Conservation (phyloP, 768 basidiomycete species). For the Glaciozyma martinii region DNA sequence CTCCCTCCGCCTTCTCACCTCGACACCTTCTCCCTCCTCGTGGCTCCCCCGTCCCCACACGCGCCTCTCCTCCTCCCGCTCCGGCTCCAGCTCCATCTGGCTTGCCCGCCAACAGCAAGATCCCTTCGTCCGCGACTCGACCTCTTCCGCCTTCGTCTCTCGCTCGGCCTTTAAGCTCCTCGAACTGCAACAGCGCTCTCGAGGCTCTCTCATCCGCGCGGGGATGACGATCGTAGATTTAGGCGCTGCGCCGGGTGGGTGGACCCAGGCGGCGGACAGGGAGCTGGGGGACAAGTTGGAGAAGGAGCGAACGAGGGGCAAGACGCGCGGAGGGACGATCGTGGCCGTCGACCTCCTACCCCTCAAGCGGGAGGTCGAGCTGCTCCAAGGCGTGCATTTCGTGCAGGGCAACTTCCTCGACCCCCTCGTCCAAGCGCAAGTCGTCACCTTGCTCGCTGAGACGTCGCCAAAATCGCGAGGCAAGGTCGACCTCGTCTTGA, state of each 20-base stretch:
- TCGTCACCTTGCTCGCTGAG: constrained; percentile 40
- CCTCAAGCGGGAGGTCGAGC: constrained; percentile 48
- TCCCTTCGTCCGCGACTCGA: constrained; percentile 38
- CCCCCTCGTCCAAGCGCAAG: constrained; percentile 45
- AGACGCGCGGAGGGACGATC: constrained; percentile 42
- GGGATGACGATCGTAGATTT: constrained; percentile 61
- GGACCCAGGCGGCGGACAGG: constrained; percentile 67
- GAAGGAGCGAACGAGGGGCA: not conserved
- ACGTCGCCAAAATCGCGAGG: constrained; percentile 24
- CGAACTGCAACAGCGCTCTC: constrained; percentile 52
- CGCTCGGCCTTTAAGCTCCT: constrained; percentile 87
- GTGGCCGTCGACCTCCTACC: constrained; percentile 72
- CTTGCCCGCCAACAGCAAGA: constrained; percentile 39
- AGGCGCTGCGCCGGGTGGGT: constrained; percentile 86
- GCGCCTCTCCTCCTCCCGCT: constrained; percentile 14
- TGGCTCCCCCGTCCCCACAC: not conserved
- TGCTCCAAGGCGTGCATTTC: constrained; percentile 58
- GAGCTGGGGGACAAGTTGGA: not conserved
- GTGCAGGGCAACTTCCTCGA: constrained; percentile 72
- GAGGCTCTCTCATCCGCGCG: constrained; percentile 41
- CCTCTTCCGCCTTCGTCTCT: constrained; percentile 52
- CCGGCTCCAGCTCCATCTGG: constrained; percentile 39
- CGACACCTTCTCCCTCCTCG: not conserved
- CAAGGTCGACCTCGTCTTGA: constrained; percentile 69
- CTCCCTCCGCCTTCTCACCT: not conserved